Evolutionary conservation across 2,329 filamentous ascomycete species (phyloP).

Genomic region (Paecilomyces dactylethromorphus): DNA sequence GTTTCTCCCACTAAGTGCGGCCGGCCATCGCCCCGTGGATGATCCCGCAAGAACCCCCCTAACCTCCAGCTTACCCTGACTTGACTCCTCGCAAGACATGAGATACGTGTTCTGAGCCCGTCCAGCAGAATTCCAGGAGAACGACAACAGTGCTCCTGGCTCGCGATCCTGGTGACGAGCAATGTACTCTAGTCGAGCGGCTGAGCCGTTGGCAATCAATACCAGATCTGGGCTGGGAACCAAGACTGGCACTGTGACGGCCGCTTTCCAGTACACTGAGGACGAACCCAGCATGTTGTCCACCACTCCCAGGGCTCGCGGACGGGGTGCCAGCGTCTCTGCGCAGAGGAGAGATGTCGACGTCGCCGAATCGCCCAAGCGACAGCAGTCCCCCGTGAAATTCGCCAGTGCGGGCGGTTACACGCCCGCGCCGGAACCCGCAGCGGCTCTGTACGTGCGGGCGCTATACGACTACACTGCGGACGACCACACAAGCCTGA

Average conservation of each 20-base stretch:
- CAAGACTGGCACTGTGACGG: slow-evolving; percentile 31
- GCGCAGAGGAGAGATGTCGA: slow-evolving; percentile 14
- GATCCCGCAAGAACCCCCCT: slow-evolving; percentile 1
- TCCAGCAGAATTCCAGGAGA: background rate
- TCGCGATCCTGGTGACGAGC: background rate
- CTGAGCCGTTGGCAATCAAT: slow-evolving; percentile 27
- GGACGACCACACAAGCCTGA: slow-evolving; percentile 92
- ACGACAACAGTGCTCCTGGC: background rate
- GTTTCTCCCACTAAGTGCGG: slow-evolving; percentile 1
- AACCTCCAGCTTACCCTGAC: background rate
- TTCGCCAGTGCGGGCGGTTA: slow-evolving; percentile 21
- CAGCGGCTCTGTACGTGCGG: slow-evolving; percentile 71
- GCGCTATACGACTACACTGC: slow-evolving; percentile 97
- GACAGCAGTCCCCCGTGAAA: slow-evolving; percentile 23
- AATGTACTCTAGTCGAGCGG: slow-evolving; percentile 28
- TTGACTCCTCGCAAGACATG: background rate
- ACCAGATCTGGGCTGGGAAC: slow-evolving; percentile 24
- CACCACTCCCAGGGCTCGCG: slow-evolving; percentile 20
- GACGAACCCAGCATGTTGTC: slow-evolving; percentile 26
- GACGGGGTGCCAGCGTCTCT: slow-evolving; percentile 25
- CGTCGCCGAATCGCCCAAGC: slow-evolving; percentile 15
- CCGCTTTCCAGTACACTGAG: slow-evolving; percentile 39
- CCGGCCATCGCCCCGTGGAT: background rate
- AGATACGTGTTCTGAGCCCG: background rate
- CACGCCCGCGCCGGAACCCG: slow-evolving; percentile 32